Conservation (phyloP, 129 eudicot genomes). For the Tagetes patula region DNA sequence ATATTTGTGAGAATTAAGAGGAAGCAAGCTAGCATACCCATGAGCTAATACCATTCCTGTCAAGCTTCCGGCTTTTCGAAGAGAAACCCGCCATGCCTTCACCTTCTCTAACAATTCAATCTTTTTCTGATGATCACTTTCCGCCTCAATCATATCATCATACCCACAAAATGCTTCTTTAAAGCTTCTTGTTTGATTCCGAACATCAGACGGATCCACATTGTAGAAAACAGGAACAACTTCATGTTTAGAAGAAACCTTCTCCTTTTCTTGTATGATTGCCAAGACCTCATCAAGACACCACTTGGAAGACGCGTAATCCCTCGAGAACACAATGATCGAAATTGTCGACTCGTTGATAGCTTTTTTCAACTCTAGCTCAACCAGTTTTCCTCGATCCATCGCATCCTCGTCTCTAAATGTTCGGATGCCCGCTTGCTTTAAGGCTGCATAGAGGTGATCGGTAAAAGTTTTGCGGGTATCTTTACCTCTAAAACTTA, state of each 20-base stretch:
- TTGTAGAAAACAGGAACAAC: conserved; percentile 4
- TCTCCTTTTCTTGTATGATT: not conserved
- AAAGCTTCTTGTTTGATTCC: conserved; percentile 4
- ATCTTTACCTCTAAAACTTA: conserved; percentile 4
- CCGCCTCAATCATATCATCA: not conserved
- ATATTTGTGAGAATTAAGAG: not conserved
- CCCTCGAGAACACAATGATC: not conserved
- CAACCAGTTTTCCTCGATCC: conserved; percentile 21
- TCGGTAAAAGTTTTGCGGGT: not conserved
- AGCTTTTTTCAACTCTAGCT: not conserved
- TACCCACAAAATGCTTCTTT: not conserved
- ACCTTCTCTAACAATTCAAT: not conserved
- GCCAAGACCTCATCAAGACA: conserved; percentile 1
- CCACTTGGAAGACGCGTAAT: not conserved
- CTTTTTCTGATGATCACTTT: not conserved
- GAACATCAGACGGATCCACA: not conserved
- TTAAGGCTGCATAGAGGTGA: conserved; percentile 13
- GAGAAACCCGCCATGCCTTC: conserved; percentile 6
- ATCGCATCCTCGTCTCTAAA: conserved; percentile 14
- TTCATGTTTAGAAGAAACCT: not conserved
- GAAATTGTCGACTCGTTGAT: not conserved
- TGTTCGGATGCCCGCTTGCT: conserved; percentile 11
- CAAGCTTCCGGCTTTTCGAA: conserved; percentile 5
- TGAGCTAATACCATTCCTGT: conserved; percentile 11
- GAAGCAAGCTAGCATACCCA: conserved; percentile 9